Evolutionary conservation across 1,284 basidiomycete genomes (phyloP).

Genomic region (Ceratobasidium sp.): DNA sequence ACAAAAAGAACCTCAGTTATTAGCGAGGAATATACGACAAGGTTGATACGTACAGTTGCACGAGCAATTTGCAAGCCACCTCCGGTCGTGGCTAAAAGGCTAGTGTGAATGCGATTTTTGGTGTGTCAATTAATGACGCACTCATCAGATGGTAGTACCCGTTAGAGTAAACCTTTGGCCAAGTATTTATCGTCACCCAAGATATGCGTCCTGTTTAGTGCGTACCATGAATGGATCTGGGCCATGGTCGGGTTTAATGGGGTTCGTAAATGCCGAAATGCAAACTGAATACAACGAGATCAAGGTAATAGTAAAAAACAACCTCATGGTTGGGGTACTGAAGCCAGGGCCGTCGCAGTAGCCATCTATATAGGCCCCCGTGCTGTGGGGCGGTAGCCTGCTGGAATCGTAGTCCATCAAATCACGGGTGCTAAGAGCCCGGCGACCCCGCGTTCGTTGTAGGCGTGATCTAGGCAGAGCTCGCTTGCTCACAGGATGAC

Average conservation of each 20-base stretch:
- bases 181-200: neutral
- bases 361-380: neutral
- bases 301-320: neutral
- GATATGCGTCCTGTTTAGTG: neutral
- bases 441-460: neutral
- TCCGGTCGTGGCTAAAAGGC: constrained; percentile 58
- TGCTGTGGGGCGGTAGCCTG: neutral
- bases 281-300: constrained; percentile 11
- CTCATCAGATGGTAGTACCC: constrained; percentile 55
- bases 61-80: constrained; percentile 59
- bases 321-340: constrained; percentile 1
- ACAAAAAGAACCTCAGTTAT: neutral
- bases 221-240: constrained; percentile 58
- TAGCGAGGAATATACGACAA: neutral
- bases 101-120: neutral
- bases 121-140: neutral
- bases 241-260: constrained; percentile 56
- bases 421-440: neutral
- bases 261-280: constrained; percentile 43
- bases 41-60: constrained; percentile 51
- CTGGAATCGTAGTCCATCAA: too few species aligned
- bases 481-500: constrained; percentile 6
- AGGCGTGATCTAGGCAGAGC: neutral
- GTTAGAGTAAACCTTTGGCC: constrained; percentile 55
- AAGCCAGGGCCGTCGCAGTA: neutral